Evolutionary conservation across 768 basidiomycete genomes (phyloP).

Genomic region (Rhodotorula sphaerocarpa): DNA sequence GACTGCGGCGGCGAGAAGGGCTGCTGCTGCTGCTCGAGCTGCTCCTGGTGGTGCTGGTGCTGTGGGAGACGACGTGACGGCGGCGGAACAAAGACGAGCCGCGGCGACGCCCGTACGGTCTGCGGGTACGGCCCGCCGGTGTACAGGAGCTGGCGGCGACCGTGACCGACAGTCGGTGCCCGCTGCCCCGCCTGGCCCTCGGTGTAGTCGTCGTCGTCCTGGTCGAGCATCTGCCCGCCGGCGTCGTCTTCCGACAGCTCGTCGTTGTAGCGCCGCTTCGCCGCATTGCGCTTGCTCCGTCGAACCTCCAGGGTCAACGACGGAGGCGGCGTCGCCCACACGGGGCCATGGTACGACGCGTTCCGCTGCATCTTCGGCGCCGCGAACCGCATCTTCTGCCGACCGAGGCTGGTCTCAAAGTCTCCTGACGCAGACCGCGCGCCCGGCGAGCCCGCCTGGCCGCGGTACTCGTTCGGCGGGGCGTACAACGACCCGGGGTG

Average conservation of each 20-base stretch:
- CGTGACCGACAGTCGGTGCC: too few species aligned
- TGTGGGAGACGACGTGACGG: background rate
- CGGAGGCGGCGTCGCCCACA: background rate
- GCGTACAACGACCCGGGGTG: slow-evolving; percentile 12
- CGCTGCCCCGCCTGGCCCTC: background rate
- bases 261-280: background rate
- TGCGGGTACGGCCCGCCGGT: too few species aligned
- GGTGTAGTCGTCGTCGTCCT: slow-evolving; percentile 19
- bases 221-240: background rate
- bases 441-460: background rate
- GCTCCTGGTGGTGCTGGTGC: background rate
- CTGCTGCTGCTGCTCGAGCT: background rate
- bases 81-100: slow-evolving; percentile 6
- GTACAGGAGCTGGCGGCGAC: background rate
- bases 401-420: background rate
- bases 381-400: background rate
- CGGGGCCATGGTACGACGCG: background rate
- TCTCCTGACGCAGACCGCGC: slow-evolving; percentile 8
- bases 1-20: background rate
- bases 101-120: background rate
- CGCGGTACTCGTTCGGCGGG: background rate
- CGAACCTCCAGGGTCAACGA: background rate
- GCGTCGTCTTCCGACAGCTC: background rate
- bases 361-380: background rate
- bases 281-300: background rate